A percentile compares a stretch with the other conserved stretches of the same genome.
Evolutionary conservation across 1,284 basidiomycete species (phyloP).

Genomic region (Trichosporon sp.): DNA sequence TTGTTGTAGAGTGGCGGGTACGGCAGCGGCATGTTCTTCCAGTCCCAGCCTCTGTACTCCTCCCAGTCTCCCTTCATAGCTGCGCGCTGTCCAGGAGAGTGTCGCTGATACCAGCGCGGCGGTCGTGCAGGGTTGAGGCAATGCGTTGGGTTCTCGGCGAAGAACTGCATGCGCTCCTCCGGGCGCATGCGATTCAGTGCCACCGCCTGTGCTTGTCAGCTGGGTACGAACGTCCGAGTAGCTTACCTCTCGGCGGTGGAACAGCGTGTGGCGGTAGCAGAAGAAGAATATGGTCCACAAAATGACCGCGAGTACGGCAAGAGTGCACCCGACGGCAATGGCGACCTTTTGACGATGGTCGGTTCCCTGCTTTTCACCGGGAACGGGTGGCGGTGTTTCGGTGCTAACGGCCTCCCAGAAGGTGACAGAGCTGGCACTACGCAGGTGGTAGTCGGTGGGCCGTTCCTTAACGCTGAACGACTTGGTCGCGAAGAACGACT

Average conservation of each 20-base stretch:
- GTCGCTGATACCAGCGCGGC: neutral
- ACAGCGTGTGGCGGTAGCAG: neutral
- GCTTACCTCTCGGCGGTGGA: neutral
- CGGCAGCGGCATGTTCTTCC: conserved; percentile 1
- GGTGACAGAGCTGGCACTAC: conserved; percentile 24
- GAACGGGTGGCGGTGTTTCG: conserved; percentile 26
- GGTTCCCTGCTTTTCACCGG: conserved; percentile 23
- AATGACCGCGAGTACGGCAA: conserved; percentile 29
- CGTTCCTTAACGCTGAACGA: neutral
- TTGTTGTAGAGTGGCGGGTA: neutral
- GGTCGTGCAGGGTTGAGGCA: conserved; percentile 29
- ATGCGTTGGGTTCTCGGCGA: conserved; percentile 36
- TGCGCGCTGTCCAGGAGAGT: neutral
- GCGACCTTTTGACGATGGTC: conserved; percentile 24
- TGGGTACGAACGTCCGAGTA: neutral
- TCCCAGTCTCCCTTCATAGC: neutral
- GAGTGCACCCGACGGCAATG: conserved; percentile 34
- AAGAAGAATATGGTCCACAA: conserved; percentile 18
- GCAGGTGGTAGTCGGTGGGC: conserved; percentile 17
- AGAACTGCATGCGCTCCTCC: conserved; percentile 35
- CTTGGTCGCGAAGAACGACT: conserved; percentile 44
- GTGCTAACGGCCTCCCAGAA: conserved; percentile 34
- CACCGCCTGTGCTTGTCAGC: conserved; percentile 22
- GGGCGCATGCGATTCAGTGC: conserved; percentile 39
- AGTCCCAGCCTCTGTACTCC: conserved; percentile 3